Base-by-base conservation (phyloP, 2,329 filamentous ascomycete genomes). In the Aspergillus persii region DNA sequence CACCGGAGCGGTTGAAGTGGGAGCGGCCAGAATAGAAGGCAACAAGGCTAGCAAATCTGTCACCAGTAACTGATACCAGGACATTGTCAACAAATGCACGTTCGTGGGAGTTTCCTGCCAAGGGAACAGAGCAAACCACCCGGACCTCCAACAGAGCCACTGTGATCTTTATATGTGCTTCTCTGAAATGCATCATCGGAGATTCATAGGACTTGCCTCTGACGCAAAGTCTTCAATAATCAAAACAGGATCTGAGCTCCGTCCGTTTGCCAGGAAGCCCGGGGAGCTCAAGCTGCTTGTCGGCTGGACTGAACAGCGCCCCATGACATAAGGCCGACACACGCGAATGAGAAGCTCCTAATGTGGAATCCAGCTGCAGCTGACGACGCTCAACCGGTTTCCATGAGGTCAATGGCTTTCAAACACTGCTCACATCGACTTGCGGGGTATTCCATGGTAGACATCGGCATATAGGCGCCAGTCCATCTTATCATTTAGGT, bases 21-120 rank as follows among this genome's bases (percentile, higher is more conserved):
- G 60, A 47, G 46, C n/a, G 31, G 68, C 68, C 54, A 60, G 50
- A 31, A 53, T 50, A 2, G 61, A 63, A 3, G 66, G 58, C 44
- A 68, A 27, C 27, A 56, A 66, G 58, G 57, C 54, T 52, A 52
- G 31, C 3, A 27, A 29, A 36, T 61, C 54, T 30, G 67, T 27
- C 5, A 63, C 23, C 11, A 66, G 44, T 8, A 68, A 2, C 15
- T 11, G 54, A 8, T 63, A 62, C 59, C 48, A 62, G 46, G 59
- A 53, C 62, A 66, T 71, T 8, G 11, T 27, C 44, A 47, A 46
- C 36, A 12, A 30, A 5, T 9, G 11, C 5, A n/a, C n/a, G 8
- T 18, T 5, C 15, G 12, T 41, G 15, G 12, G 36, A 36, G 15
- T 15, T n/a, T n/a, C 11, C 5, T 12, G 11, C 11, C 36, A 41